phyloP scores from a whole-genome alignment of 176 grass and related monocot species.

The Carex scoparia region DNA sequence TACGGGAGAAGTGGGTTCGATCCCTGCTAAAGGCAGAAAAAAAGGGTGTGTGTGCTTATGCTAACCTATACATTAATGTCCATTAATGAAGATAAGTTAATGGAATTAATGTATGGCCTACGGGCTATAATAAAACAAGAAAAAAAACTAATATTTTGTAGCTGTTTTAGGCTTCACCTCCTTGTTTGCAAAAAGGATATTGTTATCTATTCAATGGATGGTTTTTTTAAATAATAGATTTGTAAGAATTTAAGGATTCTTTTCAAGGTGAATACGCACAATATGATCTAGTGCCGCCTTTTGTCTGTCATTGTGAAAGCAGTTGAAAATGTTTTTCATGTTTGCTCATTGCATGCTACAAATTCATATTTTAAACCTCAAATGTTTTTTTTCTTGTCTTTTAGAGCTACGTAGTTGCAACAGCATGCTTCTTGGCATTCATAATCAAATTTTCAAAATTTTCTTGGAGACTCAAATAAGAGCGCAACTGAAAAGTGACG shows the following conservation, averaged over 20 bases:
- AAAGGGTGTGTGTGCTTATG: too few species aligned
- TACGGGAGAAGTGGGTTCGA: too few species aligned
- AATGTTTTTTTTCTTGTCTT: not conserved
- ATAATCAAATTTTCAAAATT: not conserved
- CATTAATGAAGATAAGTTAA: too few species aligned
- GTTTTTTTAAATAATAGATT: not conserved
- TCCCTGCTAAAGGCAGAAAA: too few species aligned
- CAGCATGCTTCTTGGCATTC: not conserved
- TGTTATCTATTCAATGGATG: not conserved
- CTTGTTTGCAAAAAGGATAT: not conserved
- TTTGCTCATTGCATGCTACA: not conserved
- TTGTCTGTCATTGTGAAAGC: not conserved
- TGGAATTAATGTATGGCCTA: too few species aligned
- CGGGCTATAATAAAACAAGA: too few species aligned
- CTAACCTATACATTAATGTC: too few species aligned
- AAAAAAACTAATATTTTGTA: not conserved
- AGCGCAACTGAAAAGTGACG: not conserved
- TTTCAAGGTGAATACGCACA: not conserved
- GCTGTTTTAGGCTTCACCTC: not conserved
- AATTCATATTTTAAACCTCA: not conserved
- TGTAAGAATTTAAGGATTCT: not conserved
- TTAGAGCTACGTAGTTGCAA: not conserved
- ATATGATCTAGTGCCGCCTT: not conserved
- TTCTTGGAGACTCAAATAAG: not conserved
- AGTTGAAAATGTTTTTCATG: not conserved